A percentile compares a stretch with the other conserved stretches of the same genome.
Conservation (phyloP, 148 eudicot genomes). For the Suaeda aralocaspica region DNA sequence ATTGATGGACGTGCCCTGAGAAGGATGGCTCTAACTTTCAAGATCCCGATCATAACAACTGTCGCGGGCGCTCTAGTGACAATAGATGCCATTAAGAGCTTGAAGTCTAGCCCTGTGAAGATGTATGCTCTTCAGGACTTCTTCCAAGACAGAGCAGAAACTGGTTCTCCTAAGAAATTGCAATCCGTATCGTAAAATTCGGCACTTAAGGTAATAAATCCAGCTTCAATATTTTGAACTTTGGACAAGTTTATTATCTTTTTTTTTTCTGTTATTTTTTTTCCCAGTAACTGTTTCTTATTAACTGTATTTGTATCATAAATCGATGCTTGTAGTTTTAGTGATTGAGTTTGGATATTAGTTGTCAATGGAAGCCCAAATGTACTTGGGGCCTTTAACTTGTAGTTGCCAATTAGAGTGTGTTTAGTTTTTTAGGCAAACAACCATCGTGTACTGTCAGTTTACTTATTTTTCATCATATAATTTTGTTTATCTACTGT, state of each 20-base stretch:
- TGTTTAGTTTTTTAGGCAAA: background rate
- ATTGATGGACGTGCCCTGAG: conserved; percentile 85
- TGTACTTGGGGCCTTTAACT: background rate
- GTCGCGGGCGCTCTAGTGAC: conserved; percentile 89
- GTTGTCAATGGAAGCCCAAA: conserved; percentile 9
- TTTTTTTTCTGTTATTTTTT: background rate
- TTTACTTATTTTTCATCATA: no score
- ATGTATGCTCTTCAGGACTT: conserved; percentile 94
- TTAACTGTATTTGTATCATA: conserved; percentile 22
- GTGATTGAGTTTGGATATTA: conserved; percentile 3
- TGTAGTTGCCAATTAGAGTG: background rate
- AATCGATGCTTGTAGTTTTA: conserved; percentile 9
- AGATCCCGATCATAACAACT: conserved; percentile 81
- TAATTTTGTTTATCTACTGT: no score
- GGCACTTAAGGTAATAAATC: conserved; percentile 14
- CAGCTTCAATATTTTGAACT: background rate
- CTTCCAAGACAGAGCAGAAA: conserved; percentile 36
- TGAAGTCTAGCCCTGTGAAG: conserved; percentile 54
- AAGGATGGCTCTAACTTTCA: conserved; percentile 89
- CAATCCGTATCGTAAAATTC: conserved; percentile 40
- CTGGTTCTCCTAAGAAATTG: conserved; percentile 27
- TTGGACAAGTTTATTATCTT: conserved; percentile 3
- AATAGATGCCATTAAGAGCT: conserved; percentile 77
- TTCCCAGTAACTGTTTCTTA: conserved; percentile 1
- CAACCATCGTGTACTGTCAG: no score